Evolutionary conservation across 345 rosid species (phyloP).

Genomic region (Reutealis trisperma): DNA sequence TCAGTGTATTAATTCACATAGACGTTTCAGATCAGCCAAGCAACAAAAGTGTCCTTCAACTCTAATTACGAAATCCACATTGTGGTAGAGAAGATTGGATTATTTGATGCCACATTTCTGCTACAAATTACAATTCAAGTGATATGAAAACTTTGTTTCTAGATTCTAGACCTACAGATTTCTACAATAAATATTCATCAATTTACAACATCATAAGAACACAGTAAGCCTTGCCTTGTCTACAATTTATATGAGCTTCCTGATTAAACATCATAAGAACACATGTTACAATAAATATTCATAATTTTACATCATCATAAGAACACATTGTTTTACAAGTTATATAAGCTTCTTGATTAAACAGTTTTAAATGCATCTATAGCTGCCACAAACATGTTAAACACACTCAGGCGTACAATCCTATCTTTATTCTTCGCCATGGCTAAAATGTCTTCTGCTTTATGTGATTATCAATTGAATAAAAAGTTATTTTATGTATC

Average conservation of each 20-base stretch:
- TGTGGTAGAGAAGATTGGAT: not conserved
- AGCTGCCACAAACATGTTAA: not conserved
- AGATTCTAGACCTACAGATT: not conserved
- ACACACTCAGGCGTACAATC: not conserved
- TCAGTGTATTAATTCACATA: not conserved
- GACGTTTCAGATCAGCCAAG: not conserved
- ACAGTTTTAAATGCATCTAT: not conserved
- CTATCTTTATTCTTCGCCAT: not conserved
- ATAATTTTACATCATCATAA: no score
- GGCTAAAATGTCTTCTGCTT: no score
- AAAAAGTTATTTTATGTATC: no score
- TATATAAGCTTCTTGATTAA: not conserved
- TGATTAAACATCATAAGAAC: no score
- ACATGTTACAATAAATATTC: no score
- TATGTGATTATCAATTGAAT: no score
- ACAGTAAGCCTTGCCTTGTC: constrained; percentile 3
- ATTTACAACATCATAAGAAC: not conserved
- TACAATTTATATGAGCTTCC: not conserved
- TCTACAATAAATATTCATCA: not conserved
- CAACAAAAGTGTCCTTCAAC: not conserved
- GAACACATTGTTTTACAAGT: no score
- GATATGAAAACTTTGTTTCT: not conserved
- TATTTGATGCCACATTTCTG: not conserved
- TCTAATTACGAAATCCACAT: not conserved
- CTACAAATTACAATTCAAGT: not conserved